phyloP scores from a whole-genome alignment of 169 alveolate genomes.

The Eimeria praecox region DNA sequence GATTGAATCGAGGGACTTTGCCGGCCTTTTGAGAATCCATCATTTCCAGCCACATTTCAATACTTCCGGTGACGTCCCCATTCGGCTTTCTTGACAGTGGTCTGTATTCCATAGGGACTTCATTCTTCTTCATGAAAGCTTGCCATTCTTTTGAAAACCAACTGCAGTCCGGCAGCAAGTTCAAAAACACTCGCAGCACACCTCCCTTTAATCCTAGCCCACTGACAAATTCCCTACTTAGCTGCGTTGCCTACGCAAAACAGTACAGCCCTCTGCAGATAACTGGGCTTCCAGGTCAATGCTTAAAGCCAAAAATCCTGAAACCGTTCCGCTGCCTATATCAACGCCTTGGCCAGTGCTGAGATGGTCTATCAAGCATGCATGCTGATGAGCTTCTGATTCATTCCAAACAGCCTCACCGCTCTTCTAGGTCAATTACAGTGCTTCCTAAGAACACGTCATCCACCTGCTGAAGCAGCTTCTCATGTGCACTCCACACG shows the following conservation, averaged over 20 bases:
- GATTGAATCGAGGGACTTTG: conserved; percentile 88
- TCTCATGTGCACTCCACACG: conserved; percentile 86
- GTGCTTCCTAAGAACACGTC: conserved; percentile 93
- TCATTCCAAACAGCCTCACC: conserved; percentile 64
- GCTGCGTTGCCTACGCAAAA: neutral
- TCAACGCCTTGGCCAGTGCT: neutral
- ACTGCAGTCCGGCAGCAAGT: conserved; percentile 78
- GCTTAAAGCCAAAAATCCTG: neutral
- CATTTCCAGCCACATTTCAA: conserved; percentile 92
- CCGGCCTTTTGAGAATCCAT: conserved; percentile 89
- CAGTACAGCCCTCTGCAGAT: neutral
- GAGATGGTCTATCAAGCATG: neutral
- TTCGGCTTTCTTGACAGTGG: conserved; percentile 84
- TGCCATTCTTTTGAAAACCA: conserved; percentile 95
- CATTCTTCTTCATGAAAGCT: conserved; percentile 90
- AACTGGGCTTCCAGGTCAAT: neutral
- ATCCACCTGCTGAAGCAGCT: conserved; percentile 84
- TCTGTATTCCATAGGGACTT: conserved; percentile 93
- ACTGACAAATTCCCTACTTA: neutral
- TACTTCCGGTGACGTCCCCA: conserved; percentile 84
- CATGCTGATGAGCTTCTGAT: neutral
- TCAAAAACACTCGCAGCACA: neutral
- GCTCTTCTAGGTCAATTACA: conserved; percentile 92
- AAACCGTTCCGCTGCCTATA: neutral
- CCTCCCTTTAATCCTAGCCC: neutral